Percentiles rank a stretch among this genome's conserved stretches.
phyloP scores from a whole-genome alignment of 306 rosid species.

The Cucumis cinereus region DNA sequence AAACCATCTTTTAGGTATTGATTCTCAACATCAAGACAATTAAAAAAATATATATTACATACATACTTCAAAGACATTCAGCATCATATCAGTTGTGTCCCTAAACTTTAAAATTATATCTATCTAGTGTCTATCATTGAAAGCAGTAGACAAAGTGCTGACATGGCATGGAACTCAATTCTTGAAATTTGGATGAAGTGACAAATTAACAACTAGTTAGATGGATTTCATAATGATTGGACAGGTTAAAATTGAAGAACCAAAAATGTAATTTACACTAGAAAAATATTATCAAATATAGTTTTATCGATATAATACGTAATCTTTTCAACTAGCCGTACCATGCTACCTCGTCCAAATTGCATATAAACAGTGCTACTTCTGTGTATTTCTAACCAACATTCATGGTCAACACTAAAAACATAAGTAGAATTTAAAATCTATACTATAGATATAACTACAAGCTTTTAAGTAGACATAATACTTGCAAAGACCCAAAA shows the following conservation, averaged over 20 bases:
- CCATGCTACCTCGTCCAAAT: not conserved
- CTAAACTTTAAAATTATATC: not conserved
- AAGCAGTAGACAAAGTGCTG: not conserved
- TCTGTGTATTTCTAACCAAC: not conserved
- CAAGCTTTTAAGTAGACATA: not conserved
- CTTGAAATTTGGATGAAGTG: not conserved
- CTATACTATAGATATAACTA: not conserved
- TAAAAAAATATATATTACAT: not conserved
- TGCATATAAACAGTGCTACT: not conserved
- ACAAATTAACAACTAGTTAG: not conserved
- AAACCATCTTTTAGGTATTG: not conserved
- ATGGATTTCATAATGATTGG: not conserved
- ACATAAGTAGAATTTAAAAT: not conserved
- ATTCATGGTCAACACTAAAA: not conserved
- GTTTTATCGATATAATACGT: not conserved
- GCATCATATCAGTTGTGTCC: not conserved
- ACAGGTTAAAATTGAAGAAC: not conserved
- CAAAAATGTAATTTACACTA: not conserved
- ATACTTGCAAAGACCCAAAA: not conserved
- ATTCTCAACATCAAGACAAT: not conserved
- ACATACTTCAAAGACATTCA: not conserved
- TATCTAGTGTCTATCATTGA: not conserved
- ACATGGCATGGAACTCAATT: not conserved
- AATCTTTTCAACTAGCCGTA: not conserved
- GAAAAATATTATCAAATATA: not conserved